A percentile compares a stretch with the other conserved stretches of the same genome.
Conservation (phyloP, 1,139 yeast genomes). For the Petasospora fabianii region DNA sequence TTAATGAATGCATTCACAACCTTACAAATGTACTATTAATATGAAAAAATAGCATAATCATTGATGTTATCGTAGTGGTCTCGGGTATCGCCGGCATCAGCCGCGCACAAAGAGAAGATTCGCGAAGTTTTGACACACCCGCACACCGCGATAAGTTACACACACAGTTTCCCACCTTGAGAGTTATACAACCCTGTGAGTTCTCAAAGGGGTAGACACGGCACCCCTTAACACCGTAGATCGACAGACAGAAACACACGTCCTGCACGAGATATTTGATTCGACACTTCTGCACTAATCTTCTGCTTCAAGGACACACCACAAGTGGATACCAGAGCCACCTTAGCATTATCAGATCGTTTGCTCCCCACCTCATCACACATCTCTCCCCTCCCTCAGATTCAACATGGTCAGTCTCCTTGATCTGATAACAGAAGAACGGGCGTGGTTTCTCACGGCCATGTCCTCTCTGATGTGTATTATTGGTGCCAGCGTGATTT, state of each 20-base stretch:
- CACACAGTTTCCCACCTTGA: slow-evolving; percentile 1
- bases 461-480: slow-evolving; percentile 57
- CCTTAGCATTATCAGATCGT: no score
- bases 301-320: no score
- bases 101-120: neutral
- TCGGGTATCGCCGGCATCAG: no score
- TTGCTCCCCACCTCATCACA: neutral
- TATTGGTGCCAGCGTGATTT: slow-evolving; percentile 56
- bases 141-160: neutral
- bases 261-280: neutral
- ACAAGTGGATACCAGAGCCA: no score
- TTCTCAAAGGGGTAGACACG: neutral
- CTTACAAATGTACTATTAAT: no score
- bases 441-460: slow-evolving; percentile 57
- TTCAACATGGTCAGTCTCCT: neutral
- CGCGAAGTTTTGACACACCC: slow-evolving; percentile 2
- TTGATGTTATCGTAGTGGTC: no score
- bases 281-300: neutral
- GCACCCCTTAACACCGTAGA: neutral
- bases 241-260: neutral
- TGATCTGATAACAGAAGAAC: slow-evolving; percentile 24
- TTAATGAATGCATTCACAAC: no score
- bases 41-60: no score
- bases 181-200: neutral
- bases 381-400: no score